These are phyloP conservation scores for Candida railenensis DNA, from an alignment of 805 yeast genomes.

Conservation along the genomic window DNA sequence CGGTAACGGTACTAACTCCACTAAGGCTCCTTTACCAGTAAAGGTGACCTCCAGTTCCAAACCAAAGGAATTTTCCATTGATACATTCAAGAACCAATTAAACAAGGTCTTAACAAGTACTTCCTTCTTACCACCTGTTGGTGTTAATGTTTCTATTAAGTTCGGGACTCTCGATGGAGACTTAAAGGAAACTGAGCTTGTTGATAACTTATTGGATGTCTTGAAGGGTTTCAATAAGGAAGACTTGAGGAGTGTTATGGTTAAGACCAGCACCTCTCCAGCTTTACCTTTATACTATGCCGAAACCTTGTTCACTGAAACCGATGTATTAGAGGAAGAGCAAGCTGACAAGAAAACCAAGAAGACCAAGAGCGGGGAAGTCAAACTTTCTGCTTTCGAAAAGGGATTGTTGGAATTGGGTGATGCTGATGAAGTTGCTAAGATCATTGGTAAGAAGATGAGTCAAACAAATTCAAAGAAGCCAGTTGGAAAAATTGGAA, in stretches of 20 bases:
- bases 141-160: conserved; percentile 62
- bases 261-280: conserved; percentile 74
- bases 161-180: conserved; percentile 51
- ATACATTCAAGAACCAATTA: conserved; percentile 57
- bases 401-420: conserved; percentile 79
- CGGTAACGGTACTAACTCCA: conserved; percentile 37
- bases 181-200: conserved; percentile 45
- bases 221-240: conserved; percentile 44
- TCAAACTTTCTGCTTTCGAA: conserved; percentile 61
- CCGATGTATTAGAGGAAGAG: conserved; percentile 44
- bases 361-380: conserved; percentile 20
- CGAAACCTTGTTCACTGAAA: conserved; percentile 51
- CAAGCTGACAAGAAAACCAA: conserved; percentile 17
- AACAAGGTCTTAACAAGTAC: conserved; percentile 58
- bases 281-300: conserved; percentile 79
- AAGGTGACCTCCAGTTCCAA: conserved; percentile 22
- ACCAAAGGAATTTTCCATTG: conserved; percentile 44
- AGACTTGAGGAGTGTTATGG: conserved; percentile 54
- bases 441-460: conserved; percentile 59
- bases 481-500: conserved; percentile 16
- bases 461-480: conserved; percentile 20
- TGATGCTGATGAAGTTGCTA: conserved; percentile 68
- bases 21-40: conserved; percentile 54
- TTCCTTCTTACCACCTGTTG: conserved; percentile 67
- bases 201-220: conserved; percentile 60